Conservation (phyloP, 176 grass and related monocot genomes). For the Zizania latifolia region DNA sequence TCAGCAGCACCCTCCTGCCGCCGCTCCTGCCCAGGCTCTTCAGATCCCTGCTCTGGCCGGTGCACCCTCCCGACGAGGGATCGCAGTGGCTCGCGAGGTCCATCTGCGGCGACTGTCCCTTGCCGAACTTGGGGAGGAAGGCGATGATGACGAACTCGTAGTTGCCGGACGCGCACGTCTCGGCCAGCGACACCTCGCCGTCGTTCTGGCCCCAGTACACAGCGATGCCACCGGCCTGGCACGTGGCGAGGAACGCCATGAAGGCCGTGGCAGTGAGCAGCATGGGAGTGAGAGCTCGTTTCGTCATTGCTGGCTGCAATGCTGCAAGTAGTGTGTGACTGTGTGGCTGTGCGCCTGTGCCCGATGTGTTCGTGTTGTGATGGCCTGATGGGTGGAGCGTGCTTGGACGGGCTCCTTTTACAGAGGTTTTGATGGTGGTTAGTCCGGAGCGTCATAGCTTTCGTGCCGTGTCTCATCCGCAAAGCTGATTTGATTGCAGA, state of each 20-base stretch:
- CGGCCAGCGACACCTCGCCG: slow-evolving; percentile 39
- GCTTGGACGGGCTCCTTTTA: background rate
- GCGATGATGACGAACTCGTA: slow-evolving; percentile 57
- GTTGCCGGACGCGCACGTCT: slow-evolving; percentile 42
- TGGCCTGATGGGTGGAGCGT: background rate
- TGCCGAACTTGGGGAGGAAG: slow-evolving; percentile 63
- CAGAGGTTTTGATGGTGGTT: background rate
- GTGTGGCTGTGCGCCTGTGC: too few species aligned
- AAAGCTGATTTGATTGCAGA: background rate
- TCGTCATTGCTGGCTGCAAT: slow-evolving; percentile 27
- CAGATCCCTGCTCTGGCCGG: slow-evolving; percentile 37
- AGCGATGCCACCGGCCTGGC: slow-evolving; percentile 48
- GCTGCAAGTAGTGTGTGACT: background rate
- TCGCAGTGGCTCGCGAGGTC: slow-evolving; percentile 65
- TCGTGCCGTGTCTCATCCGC: slow-evolving; percentile 24
- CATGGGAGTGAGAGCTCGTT: background rate
- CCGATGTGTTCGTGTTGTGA: too few species aligned
- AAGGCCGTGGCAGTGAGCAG: background rate
- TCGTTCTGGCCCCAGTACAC: slow-evolving; percentile 67
- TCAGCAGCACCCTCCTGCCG: slow-evolving; percentile 42
- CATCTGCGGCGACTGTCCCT: slow-evolving; percentile 53
- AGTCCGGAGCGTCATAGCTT: background rate
- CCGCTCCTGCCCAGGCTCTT: slow-evolving; percentile 36
- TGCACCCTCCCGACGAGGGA: slow-evolving; percentile 41
- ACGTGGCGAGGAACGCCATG: slow-evolving; percentile 12